phyloP scores from a whole-genome alignment of 257 asterid species.

The Solanum acaule region DNA sequence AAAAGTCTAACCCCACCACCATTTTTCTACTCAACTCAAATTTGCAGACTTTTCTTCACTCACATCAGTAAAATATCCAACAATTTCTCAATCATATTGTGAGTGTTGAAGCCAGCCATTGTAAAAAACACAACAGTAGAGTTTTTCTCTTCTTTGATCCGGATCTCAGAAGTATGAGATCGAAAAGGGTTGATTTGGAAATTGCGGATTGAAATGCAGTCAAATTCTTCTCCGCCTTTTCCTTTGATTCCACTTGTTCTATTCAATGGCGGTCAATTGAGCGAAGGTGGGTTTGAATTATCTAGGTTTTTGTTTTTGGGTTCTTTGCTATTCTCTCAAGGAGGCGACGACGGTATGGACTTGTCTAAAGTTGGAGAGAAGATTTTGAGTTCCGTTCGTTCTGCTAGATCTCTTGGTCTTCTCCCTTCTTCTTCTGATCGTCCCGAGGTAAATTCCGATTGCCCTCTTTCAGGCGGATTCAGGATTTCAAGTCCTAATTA shows the following conservation, averaged over 20 bases:
- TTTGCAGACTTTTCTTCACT: not conserved
- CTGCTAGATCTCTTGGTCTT: conserved; percentile 94
- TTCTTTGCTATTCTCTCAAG: conserved; percentile 82
- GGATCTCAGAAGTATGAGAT: not conserved
- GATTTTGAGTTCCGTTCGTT: conserved; percentile 95
- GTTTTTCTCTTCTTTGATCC: not conserved
- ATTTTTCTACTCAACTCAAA: not conserved
- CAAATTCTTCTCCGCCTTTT: conserved; percentile 71
- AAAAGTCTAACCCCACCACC: not conserved
- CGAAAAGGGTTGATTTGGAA: not conserved
- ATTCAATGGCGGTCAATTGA: conserved; percentile 57
- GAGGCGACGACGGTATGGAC: conserved; percentile 89
- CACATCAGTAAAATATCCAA: not conserved
- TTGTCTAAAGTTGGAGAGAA: conserved; percentile 96
- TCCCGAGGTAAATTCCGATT: conserved; percentile 53
- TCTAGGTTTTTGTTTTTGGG: conserved; percentile 84
- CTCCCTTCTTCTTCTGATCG: conserved; percentile 66
- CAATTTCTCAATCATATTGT: not conserved
- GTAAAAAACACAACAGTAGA: not conserved
- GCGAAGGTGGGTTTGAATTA: conserved; percentile 80
- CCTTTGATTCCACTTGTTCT: conserved; percentile 67
- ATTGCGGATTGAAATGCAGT: conserved; percentile 72
- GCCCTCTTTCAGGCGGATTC: not conserved
- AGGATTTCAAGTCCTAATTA: not conserved
- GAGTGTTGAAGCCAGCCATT: not conserved